These are phyloP conservation scores for Verticillium klebahnii DNA, from an alignment of 2,329 filamentous ascomycete genomes.

Conservation along the genomic window DNA sequence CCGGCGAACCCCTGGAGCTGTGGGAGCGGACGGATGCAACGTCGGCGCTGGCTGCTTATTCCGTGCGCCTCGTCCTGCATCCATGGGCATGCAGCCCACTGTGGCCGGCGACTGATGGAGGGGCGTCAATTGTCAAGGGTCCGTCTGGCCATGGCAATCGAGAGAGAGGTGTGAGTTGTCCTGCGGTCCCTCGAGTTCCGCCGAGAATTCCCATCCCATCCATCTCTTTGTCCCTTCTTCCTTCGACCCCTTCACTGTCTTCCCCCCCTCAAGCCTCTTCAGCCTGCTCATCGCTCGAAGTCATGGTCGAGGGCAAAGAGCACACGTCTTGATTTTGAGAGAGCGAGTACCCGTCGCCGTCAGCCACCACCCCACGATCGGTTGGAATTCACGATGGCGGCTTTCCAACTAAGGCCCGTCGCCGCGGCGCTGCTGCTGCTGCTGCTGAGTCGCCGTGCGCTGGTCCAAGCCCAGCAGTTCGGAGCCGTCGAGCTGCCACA, in stretches of 20 bases:
- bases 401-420: neutral
- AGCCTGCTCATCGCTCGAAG: neutral
- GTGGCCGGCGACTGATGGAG: neutral
- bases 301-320: neutral
- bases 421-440: neutral
- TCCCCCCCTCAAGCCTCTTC: neutral
- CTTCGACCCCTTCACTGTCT: neutral
- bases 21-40: neutral
- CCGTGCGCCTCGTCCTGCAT: neutral
- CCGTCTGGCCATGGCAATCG: neutral
- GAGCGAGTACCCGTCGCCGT: neutral
- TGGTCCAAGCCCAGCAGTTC: slow-evolving; percentile 2
- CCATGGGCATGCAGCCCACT: neutral
- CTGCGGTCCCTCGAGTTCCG: neutral
- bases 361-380: neutral
- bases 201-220: neutral
- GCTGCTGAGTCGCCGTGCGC: neutral
- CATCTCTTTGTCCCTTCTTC: neutral
- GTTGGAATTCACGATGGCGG: neutral
- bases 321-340: neutral
- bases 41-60: neutral
- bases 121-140: neutral
- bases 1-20: neutral
- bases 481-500: slow-evolving; percentile 10
- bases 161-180: neutral